phyloP scores from a whole-genome alignment of 352 stramenopile genomes.

The Pythium sp. region DNA sequence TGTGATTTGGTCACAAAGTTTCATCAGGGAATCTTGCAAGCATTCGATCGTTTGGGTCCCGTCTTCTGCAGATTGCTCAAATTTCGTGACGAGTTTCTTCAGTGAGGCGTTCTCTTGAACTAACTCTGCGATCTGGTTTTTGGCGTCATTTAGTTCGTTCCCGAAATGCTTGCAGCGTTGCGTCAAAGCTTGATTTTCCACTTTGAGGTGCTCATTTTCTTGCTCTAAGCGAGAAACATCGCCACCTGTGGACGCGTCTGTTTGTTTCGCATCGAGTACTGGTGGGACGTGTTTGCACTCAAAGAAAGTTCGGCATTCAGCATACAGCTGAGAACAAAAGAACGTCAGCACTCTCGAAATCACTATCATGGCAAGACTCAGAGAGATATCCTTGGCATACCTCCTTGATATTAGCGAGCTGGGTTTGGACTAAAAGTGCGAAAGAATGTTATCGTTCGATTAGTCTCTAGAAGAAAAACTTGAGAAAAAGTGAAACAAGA shows the following conservation, averaged over 20 bases:
- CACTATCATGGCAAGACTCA: background rate
- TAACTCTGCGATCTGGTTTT: constrained; percentile 8
- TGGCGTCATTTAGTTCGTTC: constrained; percentile 11
- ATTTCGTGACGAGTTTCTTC: constrained; percentile 26
- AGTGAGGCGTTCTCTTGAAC: constrained; percentile 1
- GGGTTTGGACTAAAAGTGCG: background rate
- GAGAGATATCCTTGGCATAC: background rate
- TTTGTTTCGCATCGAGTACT: background rate
- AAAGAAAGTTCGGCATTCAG: constrained; percentile 12
- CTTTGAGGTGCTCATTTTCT: background rate
- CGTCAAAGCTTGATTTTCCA: constrained; percentile 6
- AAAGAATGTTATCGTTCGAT: background rate
- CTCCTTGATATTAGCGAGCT: constrained; percentile 13
- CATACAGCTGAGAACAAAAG: constrained; percentile 5
- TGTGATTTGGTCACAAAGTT: constrained; percentile 31
- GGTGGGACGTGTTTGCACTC: background rate
- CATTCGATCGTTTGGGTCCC: constrained; percentile 39
- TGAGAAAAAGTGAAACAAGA: background rate
- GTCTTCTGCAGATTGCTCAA: constrained; percentile 31
- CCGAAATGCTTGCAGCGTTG: constrained; percentile 18
- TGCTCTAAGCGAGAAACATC: background rate
- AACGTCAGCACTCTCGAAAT: background rate
- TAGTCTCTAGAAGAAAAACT: background rate
- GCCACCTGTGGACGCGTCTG: constrained; percentile 1
- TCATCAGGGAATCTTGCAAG: constrained; percentile 35